Base-by-base conservation (phyloP, 805 yeast genomes). In the Yarrowia divulgata region DNA sequence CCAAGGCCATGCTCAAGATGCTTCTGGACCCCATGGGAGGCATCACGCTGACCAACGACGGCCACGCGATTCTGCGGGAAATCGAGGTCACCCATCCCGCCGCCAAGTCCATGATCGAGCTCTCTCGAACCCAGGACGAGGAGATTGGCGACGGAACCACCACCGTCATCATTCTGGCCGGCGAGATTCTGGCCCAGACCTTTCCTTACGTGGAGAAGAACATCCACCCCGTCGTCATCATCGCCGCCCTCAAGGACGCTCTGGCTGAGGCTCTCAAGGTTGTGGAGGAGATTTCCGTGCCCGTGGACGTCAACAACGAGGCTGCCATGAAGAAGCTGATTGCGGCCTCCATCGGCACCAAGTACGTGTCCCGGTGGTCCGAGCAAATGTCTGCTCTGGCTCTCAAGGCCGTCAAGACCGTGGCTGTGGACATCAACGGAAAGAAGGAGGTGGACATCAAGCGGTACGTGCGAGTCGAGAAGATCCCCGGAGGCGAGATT, bases 91-190 rank as follows among this genome's bases (percentile, higher is more conserved):
- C 97, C 4, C 99, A 95, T 78, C 99, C 99, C 12, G 99, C 99
- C 5, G 99, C 99, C 58, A 95, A 95, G 81, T 90, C 97, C 40
- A 95, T 95, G 98, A 90, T 95, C 77, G 99, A 95, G 81, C 85
- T 95, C 73, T 88, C 95, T 75, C 87, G 99, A 81, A 93, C 99
- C 8, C 98, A 94, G 82, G 99, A 94, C 78, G 99, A 94, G 81
- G 99, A 94, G 81, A 99, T 87, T 69, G 99, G 99, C 69, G 99
- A 95, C 77, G 98, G 98, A 71, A 93, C 99, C 71, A 95, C 99
- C 34, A 90, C 97, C 9, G 99, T 95, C 68, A 95, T 95, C 76
- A 94, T 95, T 72, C 82, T 94, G 69, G 98, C 99, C 19, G 99
- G 99, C 72, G 99, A 95, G 79, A 92, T 95, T 70, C 83, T 95